Base-by-base conservation (phyloP, 768 basidiomycete species). In the Pleurotus citrinopileatus region DNA sequence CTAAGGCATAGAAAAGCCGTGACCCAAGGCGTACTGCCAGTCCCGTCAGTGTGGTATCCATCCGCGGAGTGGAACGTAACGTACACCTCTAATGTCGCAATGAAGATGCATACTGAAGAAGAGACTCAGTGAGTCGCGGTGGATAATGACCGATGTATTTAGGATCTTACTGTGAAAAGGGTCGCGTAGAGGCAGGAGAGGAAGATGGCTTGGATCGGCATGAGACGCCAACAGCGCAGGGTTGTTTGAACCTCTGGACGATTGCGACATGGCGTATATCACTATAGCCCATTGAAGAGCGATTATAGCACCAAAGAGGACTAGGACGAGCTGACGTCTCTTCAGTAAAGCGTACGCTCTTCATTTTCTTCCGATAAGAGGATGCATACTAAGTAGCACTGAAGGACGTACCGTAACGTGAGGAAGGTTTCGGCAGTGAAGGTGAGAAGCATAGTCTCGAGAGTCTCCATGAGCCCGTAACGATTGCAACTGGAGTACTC, bases 1-100 rank as follows among this genome's bases (percentile, higher is more conserved):
- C 42, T 55, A 1, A 63, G 55, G 26, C 46, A 63, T 8, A 63
- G 55, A 22, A 23, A 59, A 5, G 60, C 56, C 22, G 59, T 52
- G 6, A 43, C 57, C 27, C n/a, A n/a, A n/a, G n/a, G n/a, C n/a
- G n/a, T n/a, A n/a, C n/a, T n/a, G n/a, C n/a, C n/a, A n/a, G n/a
- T n/a, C n/a, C n/a, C n/a, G n/a, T n/a, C n/a, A n/a, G n/a, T n/a
- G n/a, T n/a, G n/a, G n/a, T n/a, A n/a, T n/a, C n/a, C n/a, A n/a
- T n/a, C n/a, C n/a, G n/a, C n/a, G n/a, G n/a, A n/a, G n/a, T n/a
- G n/a, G n/a, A 34, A 29, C 23, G 27, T 17, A n/a, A 27, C 34
- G 12, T 47, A 53, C 52, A 46, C 40, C 6, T 28, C 12, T n/a
- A 47, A 32, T 13, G 43, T 45, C 9, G 56, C 32, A 5, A 57